A percentile compares a stretch with the other conserved stretches of the same genome.
phyloP scores from a whole-genome alignment of 1,139 yeast genomes.

The Geotrichum reessii region DNA sequence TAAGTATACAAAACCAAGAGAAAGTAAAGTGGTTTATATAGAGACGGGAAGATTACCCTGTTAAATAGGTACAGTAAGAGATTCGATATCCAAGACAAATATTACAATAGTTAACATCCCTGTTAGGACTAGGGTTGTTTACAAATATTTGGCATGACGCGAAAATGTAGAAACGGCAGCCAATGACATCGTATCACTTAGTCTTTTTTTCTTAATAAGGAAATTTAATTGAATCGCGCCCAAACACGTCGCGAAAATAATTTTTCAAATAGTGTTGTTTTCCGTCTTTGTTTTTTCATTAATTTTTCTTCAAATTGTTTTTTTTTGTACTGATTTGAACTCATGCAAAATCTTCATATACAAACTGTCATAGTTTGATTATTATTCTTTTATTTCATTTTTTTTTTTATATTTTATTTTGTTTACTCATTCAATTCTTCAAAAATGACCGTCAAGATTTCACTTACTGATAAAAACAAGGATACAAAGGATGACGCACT shows the following conservation, averaged over 20 bases:
- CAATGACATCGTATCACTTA: slow-evolving; percentile 29
- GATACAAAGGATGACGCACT: not conserved
- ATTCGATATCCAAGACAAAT: too few relatives aligned
- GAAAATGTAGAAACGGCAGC: too few relatives aligned
- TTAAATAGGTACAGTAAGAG: too few relatives aligned
- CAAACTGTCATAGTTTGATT: not conserved
- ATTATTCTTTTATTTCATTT: not conserved
- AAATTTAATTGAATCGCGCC: not conserved
- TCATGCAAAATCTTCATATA: too few relatives aligned
- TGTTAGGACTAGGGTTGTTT: too few relatives aligned
- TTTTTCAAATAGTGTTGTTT: not conserved
- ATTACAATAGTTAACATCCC: not conserved
- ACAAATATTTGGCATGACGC: too few relatives aligned
- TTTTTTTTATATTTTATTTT: not conserved
- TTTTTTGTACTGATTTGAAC: not conserved
- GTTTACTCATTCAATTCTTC: not conserved
- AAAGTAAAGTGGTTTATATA: too few relatives aligned
- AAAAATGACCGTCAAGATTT: slow-evolving; percentile 9
- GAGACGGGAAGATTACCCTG: too few relatives aligned
- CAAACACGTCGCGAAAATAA: not conserved
- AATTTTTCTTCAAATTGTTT: not conserved
- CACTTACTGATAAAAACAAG: not conserved
- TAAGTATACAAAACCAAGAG: too few relatives aligned
- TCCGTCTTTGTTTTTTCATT: not conserved
- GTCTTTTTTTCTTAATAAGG: not conserved